Evolutionary conservation across 1,139 yeast genomes (phyloP).

Genomic region (Magnusiomyces clavatus): DNA sequence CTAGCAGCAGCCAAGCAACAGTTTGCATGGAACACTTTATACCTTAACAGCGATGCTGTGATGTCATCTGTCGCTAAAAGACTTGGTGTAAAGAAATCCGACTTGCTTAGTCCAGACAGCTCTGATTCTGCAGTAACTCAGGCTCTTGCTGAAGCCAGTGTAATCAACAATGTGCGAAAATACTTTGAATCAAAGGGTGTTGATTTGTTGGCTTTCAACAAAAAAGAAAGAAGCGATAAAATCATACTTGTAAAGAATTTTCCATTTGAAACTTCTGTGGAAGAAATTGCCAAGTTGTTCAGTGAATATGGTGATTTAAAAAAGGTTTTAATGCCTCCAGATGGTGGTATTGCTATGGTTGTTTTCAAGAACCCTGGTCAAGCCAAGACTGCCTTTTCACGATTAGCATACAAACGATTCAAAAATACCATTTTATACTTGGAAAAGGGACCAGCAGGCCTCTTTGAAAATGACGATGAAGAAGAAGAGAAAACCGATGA

Average conservation of each 20-base stretch:
- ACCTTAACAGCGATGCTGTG: slow-evolving; percentile 86
- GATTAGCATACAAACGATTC: slow-evolving; percentile 78
- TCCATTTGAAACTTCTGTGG: slow-evolving; percentile 75
- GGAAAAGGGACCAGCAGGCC: slow-evolving; percentile 87
- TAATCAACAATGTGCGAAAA: slow-evolving; percentile 80
- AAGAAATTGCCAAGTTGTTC: slow-evolving; percentile 77
- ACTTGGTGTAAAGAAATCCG: slow-evolving; percentile 75
- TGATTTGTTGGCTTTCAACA: slow-evolving; percentile 63
- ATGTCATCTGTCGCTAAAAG: slow-evolving; percentile 81
- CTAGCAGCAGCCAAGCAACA: slow-evolving; percentile 78
- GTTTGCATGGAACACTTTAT: slow-evolving; percentile 93
- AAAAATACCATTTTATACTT: slow-evolving; percentile 79
- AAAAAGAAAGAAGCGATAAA: slow-evolving; percentile 70
- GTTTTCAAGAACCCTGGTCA: slow-evolving; percentile 78
- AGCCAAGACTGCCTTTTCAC: slow-evolving; percentile 85
- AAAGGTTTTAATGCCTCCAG: slow-evolving; percentile 87
- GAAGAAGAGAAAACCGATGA: slow-evolving; percentile 35
- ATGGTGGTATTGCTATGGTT: slow-evolving; percentile 94
- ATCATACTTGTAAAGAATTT: slow-evolving; percentile 81
- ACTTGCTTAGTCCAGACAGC: slow-evolving; percentile 79
- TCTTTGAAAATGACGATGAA: slow-evolving; percentile 45
- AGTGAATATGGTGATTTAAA: slow-evolving; percentile 70
- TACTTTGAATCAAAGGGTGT: slow-evolving; percentile 82
- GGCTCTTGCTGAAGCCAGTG: slow-evolving; percentile 96
- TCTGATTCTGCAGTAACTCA: slow-evolving; percentile 92